Evolutionary conservation across 2,329 filamentous ascomycete genomes (phyloP).

Genomic region (Zymoseptoria passerinii): DNA sequence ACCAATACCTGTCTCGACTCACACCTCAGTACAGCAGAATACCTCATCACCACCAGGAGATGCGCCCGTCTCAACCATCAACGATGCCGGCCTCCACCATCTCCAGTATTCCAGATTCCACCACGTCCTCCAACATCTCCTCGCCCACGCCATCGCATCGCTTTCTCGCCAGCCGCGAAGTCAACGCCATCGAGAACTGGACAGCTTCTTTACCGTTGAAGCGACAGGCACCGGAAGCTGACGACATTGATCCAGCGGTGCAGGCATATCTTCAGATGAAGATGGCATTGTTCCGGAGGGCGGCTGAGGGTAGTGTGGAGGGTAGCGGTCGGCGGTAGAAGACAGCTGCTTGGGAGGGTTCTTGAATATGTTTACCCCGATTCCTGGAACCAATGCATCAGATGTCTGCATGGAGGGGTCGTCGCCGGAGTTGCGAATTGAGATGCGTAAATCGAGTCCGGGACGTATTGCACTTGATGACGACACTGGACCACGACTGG

Average conservation of each 20-base stretch:
- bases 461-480: not conserved
- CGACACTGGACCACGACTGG: not conserved
- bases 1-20: not conserved
- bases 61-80: not conserved
- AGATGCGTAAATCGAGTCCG: not conserved
- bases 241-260: constrained; percentile 19
- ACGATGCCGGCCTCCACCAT: not conserved
- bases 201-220: constrained; percentile 18
- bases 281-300: constrained; percentile 28
- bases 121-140: constrained; percentile 1
- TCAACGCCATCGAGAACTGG: constrained; percentile 24
- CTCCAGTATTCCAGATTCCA: not conserved
- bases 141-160: constrained; percentile 7
- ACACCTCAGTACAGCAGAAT: not conserved
- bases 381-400: not conserved
- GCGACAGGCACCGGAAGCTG: constrained; percentile 1
- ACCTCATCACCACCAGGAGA: not conserved
- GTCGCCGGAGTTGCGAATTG: too few relatives aligned
- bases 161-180: constrained; percentile 18
- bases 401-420: too few relatives aligned
- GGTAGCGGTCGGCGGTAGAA: not conserved
- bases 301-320: not conserved
- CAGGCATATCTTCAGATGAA: constrained; percentile 31
- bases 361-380: not conserved
- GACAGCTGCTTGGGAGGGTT: not conserved